These are phyloP conservation scores for Hirsutella thompsonii DNA, from an alignment of 2,329 filamentous ascomycete species.

Conservation along the genomic window DNA sequence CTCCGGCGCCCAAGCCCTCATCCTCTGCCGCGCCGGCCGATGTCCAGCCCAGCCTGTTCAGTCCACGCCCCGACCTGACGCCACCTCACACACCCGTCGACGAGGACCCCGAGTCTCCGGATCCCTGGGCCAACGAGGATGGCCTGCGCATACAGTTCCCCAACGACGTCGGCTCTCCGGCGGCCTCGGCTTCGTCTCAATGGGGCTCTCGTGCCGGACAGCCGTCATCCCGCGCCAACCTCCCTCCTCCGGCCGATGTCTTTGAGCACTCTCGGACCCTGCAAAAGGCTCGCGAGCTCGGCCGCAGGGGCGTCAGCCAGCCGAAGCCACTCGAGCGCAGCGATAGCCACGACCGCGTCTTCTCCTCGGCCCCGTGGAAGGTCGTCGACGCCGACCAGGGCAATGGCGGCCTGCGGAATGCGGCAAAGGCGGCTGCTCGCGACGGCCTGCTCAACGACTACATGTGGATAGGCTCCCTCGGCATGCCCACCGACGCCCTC, in stretches of 20 bases:
- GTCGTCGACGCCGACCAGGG: conserved; percentile 80
- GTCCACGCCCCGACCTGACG: conserved; percentile 32
- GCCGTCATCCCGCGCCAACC: conserved; percentile 61
- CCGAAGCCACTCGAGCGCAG: conserved; percentile 38
- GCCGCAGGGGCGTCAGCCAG: conserved; percentile 44
- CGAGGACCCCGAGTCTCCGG: conserved; percentile 25
- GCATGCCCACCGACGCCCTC: conserved; percentile 85
- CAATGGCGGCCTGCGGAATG: conserved; percentile 84
- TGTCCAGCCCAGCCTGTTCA: conserved; percentile 40
- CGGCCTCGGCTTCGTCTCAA: conserved; percentile 60
- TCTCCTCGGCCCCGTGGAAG: conserved; percentile 69
- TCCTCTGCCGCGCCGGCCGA: conserved; percentile 14
- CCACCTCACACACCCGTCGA: conserved; percentile 43
- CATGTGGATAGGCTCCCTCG: conserved; percentile 84
- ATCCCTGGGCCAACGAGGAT: conserved; percentile 45
- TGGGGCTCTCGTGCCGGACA: conserved; percentile 71
- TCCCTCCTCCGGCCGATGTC: conserved; percentile 63
- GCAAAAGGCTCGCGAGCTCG: conserved; percentile 44
- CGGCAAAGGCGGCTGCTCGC: conserved; percentile 63
- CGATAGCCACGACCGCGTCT: conserved; percentile 55
- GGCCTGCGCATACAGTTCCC: conserved; percentile 44
- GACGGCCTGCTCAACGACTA: conserved; percentile 59
- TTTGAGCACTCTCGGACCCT: conserved; percentile 50
- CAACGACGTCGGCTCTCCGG: conserved; percentile 44
- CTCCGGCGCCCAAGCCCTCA: conserved; percentile 5